Evolutionary conservation across 2,329 filamentous ascomycete genomes (phyloP).

Genomic region (Botrytis tulipae): DNA sequence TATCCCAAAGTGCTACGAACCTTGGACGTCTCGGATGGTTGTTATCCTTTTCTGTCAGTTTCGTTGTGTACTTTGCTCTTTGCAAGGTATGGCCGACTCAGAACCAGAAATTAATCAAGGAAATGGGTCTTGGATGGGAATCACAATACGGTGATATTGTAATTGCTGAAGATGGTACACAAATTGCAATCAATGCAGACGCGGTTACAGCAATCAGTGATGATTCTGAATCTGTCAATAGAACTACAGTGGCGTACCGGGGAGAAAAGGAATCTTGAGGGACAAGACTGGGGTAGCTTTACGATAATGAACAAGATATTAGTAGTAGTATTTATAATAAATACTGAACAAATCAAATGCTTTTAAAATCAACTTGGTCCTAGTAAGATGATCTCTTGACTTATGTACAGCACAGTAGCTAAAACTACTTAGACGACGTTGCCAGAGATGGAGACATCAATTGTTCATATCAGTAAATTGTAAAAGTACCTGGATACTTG

Average conservation of each 20-base stretch:
- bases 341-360: background rate
- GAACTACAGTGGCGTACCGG: constrained; percentile 3
- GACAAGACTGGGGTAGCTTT: background rate
- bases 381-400: background rate
- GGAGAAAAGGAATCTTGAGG: background rate
- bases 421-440: background rate
- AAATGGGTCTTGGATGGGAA: constrained; percentile 38
- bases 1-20: constrained; percentile 37
- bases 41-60: constrained; percentile 38
- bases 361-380: background rate
- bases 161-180: constrained; percentile 33
- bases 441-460: background rate
- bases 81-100: constrained; percentile 43
- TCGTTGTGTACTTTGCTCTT: constrained; percentile 39
- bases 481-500: background rate
- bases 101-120: constrained; percentile 40
- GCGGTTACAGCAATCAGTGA: constrained; percentile 20
- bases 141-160: constrained; percentile 27
- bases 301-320: background rate
- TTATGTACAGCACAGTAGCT: background rate
- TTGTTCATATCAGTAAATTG: background rate
- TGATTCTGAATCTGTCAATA: constrained; percentile 5
- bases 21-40: constrained; percentile 41
- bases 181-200: constrained; percentile 28
- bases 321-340: background rate